A percentile compares a stretch with the other conserved stretches of the same genome.
phyloP scores from a whole-genome alignment of 1,284 basidiomycete genomes.

The Papiliotrema terrestris region DNA sequence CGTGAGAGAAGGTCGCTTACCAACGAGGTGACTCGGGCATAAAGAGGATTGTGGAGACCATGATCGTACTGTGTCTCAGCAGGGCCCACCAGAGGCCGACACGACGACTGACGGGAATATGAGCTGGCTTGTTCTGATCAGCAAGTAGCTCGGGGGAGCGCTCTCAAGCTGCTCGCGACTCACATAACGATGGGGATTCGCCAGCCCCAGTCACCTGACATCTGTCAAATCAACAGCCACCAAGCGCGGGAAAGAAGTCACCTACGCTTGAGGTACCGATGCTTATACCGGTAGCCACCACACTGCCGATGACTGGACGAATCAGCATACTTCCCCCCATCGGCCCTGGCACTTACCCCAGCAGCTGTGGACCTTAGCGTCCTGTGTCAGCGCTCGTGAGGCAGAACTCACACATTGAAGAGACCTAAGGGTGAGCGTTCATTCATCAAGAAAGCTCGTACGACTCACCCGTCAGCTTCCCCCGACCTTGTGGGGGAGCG shows the following conservation, averaged over 20 bases:
- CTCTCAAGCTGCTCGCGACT: constrained; percentile 1
- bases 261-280: constrained; percentile 11
- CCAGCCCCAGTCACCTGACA: constrained; percentile 18
- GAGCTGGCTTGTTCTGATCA: constrained; percentile 13
- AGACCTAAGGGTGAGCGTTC: constrained; percentile 2
- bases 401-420: constrained; percentile 9
- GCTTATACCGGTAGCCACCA: constrained; percentile 10
- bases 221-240: background rate
- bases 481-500: constrained; percentile 18
- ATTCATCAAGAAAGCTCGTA: background rate
- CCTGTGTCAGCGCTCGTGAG: background rate
- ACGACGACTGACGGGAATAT: constrained; percentile 13
- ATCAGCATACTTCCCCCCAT: background rate
- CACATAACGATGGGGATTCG: constrained; percentile 16
- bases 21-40: constrained; percentile 26
- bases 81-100: background rate
- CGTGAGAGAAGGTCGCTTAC: constrained; percentile 6
- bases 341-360: constrained; percentile 11
- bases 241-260: too few species aligned
- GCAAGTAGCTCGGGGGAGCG: background rate
- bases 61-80: constrained; percentile 9
- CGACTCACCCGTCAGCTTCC: constrained; percentile 12
- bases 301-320: constrained; percentile 14
- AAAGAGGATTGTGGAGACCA: constrained; percentile 14
- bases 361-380: constrained; percentile 4